Base-by-base conservation (phyloP, 164 flowering plant species). In the Piper longum region DNA sequence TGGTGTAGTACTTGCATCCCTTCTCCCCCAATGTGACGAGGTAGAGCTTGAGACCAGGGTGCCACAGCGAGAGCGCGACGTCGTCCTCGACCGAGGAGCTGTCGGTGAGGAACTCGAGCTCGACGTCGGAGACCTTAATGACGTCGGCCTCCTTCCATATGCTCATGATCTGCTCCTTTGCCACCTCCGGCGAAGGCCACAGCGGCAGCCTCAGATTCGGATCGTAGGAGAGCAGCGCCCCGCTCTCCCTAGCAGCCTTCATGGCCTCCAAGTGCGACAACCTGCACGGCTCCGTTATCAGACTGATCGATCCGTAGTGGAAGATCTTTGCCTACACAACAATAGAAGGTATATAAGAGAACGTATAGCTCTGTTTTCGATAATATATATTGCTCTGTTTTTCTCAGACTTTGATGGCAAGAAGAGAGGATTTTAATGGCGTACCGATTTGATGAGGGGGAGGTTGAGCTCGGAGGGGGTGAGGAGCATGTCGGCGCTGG, bases 241-340 rank as follows among this genome's bases (percentile, higher is more conserved):
- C 98, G 0, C 88, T 90, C 0, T 82, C 78, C 67, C 72, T 88
- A 0, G 97, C 98, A 63, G 71, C 96, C 63, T 85, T 76, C 92
- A 90, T 86, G 18, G 98, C 98, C 69, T 71, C 73, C 43, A 90
- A 7, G 67, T 93, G 98, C 0, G 98, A 93, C 5, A 97, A 90
- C 74, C 97, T 71, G 69, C 97, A 89, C 57, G 98, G 98, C 85
- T 92, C 98, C 62, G 84, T 82, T 8, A 92, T 92, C 84, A 92
- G 78, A 66, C 98, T 92, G 56, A 92, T 92, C 1, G 98, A 92
- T 62, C 98, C 98, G 54, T 86, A 92, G 63, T 93, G 98, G 69
- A 93, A 93, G 5, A 88, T 74, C 59, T 86, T 92, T 3, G 90
- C 88, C 97, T 92, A 78, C 4, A 36, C 26, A 5, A 48, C 11